A percentile compares a stretch with the other conserved stretches of the same genome.
phyloP scores from a whole-genome alignment of 2,329 filamentous ascomycete species.

The Magnaporthiopsis rhizophila region DNA sequence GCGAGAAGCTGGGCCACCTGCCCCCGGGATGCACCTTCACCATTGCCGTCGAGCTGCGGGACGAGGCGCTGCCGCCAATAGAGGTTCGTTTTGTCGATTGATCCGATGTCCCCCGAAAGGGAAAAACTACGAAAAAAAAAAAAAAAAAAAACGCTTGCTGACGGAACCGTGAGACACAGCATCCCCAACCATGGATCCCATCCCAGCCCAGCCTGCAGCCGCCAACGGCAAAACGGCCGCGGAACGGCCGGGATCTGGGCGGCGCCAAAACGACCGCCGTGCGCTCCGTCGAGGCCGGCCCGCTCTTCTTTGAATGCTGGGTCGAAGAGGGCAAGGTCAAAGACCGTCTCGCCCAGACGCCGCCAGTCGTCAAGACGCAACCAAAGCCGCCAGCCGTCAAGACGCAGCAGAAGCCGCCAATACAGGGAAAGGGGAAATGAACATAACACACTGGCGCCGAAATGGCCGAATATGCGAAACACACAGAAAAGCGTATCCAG shows the following conservation, averaged over 20 bases:
- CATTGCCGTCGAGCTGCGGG: constrained; percentile 63
- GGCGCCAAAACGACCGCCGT: constrained; percentile 39
- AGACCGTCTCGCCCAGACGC: background rate
- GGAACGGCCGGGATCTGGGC: constrained; percentile 24
- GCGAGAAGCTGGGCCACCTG: constrained; percentile 46
- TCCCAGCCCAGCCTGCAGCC: constrained; percentile 40
- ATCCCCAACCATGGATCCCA: constrained; percentile 55
- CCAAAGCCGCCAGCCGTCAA: background rate
- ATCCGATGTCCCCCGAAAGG: background rate
- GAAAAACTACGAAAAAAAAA: background rate
- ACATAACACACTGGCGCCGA: background rate
- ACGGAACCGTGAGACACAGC: constrained; percentile 23
- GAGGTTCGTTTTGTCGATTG: constrained; percentile 33
- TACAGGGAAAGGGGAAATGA: too few species aligned
- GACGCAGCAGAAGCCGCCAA: background rate
- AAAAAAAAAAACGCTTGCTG: background rate
- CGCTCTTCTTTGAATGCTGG: constrained; percentile 60
- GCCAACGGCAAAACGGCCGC: constrained; percentile 11
- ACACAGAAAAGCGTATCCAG: too few species aligned
- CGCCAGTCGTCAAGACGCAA: background rate
- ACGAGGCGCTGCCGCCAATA: constrained; percentile 40
- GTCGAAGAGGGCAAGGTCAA: constrained; percentile 46
- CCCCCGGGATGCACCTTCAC: constrained; percentile 65
- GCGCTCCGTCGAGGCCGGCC: constrained; percentile 46
- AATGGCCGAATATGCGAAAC: background rate